phyloP scores from a whole-genome alignment of 306 rosid species.

The Prunus campanulata region DNA sequence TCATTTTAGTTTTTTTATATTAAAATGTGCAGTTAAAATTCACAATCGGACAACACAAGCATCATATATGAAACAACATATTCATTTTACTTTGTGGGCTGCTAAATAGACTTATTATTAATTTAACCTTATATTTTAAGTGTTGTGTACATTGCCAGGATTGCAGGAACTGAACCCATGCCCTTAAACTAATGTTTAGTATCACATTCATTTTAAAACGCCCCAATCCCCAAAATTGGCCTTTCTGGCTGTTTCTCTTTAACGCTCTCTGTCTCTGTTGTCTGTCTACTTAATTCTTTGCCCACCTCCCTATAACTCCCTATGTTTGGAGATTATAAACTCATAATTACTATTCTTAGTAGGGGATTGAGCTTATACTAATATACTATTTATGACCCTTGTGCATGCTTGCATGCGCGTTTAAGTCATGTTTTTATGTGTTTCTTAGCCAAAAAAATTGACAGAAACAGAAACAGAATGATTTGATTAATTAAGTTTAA shows the following conservation, averaged over 20 bases:
- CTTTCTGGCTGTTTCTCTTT: slow-evolving; percentile 51
- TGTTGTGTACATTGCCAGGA: slow-evolving; percentile 39
- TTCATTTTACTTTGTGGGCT: too few species aligned
- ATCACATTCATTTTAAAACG: slow-evolving; percentile 10
- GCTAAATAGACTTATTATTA: slow-evolving; percentile 1
- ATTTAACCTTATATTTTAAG: slow-evolving; percentile 10
- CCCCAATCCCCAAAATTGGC: slow-evolving; percentile 69
- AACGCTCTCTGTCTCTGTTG: slow-evolving; percentile 23
- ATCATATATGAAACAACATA: too few species aligned
- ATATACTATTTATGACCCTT: slow-evolving; percentile 25
- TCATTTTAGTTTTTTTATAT: too few species aligned
- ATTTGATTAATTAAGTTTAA: background rate
- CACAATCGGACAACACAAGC: too few species aligned
- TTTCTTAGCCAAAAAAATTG: slow-evolving; percentile 20
- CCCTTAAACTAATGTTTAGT: slow-evolving; percentile 32
- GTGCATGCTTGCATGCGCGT: slow-evolving; percentile 84
- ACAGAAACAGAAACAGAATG: background rate
- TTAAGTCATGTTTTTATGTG: slow-evolving; percentile 71
- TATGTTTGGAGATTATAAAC: slow-evolving; percentile 59
- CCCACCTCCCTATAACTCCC: slow-evolving; percentile 30
- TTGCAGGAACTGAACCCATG: slow-evolving; percentile 67
- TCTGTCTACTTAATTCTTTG: slow-evolving; percentile 41
- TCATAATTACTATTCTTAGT: slow-evolving; percentile 47
- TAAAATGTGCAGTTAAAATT: too few species aligned
- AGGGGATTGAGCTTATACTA: slow-evolving; percentile 41